A percentile compares a stretch with the other conserved stretches of the same genome.
phyloP scores from a whole-genome alignment of 805 yeast species.

The Wickerhamomyces tratensis region DNA sequence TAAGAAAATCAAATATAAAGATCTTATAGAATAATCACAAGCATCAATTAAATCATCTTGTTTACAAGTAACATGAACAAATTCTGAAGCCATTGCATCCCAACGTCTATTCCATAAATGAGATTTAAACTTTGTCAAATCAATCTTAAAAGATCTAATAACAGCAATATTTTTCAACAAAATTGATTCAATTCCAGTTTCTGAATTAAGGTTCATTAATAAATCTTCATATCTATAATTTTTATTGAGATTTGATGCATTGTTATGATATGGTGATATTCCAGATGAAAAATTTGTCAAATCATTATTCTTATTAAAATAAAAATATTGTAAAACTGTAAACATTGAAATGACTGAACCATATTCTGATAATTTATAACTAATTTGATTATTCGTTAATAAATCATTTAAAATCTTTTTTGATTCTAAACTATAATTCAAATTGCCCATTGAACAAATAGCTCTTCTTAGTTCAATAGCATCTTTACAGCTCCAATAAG shows the following conservation, averaged over 20 bases:
- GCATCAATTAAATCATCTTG: conserved; percentile 18
- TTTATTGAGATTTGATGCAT: conserved; percentile 29
- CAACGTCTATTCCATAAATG: conserved; percentile 30
- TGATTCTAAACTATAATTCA: conserved; percentile 19
- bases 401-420: conserved; percentile 24
- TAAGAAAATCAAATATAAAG: conserved; percentile 14
- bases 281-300: conserved; percentile 24
- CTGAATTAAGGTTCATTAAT: conserved; percentile 13
- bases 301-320: conserved; percentile 11
- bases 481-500: conserved; percentile 27
- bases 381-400: conserved; percentile 30
- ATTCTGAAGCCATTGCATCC: conserved; percentile 13
- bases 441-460: conserved; percentile 11
- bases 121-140: conserved; percentile 25
- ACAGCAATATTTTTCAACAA: conserved; percentile 25
- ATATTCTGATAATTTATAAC: conserved; percentile 26
- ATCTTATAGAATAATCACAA: conserved; percentile 18
- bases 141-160: conserved; percentile 24
- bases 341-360: conserved; percentile 33
- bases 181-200: conserved; percentile 31
- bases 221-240: conserved; percentile 25
- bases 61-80: conserved; percentile 10
- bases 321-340: conserved; percentile 29
- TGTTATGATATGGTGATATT: conserved; percentile 29
- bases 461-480: conserved; percentile 22